Conservation (phyloP, 2,329 filamentous ascomycete genomes). For the Stachybotrys chlorohalonatus region DNA sequence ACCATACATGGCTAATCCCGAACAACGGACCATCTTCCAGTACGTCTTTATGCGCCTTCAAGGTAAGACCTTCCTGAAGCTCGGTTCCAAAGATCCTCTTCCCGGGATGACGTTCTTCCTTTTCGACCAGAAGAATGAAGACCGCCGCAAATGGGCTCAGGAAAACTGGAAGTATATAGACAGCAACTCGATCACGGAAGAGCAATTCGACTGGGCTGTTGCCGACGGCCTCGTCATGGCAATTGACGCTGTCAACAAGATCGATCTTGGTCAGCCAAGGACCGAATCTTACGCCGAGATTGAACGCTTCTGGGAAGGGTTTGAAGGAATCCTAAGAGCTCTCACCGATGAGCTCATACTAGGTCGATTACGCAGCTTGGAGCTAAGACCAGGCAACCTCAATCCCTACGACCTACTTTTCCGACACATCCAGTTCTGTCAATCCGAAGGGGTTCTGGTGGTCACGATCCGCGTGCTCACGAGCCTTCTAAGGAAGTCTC, state of each 20-base stretch:
- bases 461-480: constrained; percentile 63
- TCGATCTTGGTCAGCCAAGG: constrained; percentile 24
- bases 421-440: constrained; percentile 41
- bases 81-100: constrained; percentile 62
- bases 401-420: constrained; percentile 58
- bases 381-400: constrained; percentile 50
- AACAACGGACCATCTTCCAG: constrained; percentile 57
- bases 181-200: constrained; percentile 50
- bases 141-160: constrained; percentile 34
- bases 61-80: constrained; percentile 66
- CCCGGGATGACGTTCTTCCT: constrained; percentile 81
- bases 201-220: constrained; percentile 84
- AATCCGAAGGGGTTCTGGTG: constrained; percentile 50
- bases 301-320: constrained; percentile 70
- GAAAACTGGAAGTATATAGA: constrained; percentile 39
- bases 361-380: constrained; percentile 69
- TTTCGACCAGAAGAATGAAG: constrained; percentile 53
- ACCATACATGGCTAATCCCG: constrained; percentile 55
- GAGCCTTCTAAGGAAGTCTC: constrained; percentile 63
- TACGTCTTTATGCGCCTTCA: constrained; percentile 68
- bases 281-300: constrained; percentile 38
- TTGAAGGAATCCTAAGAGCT: constrained; percentile 63
- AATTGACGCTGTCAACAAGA: constrained; percentile 50
- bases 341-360: constrained; percentile 67
- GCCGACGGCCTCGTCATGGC: constrained; percentile 61